Evolutionary conservation across 2,329 filamentous ascomycete species (phyloP), one percentile per base, ranked within the genome.

Genomic region (Neopestalotiopsis sp.): DNA sequence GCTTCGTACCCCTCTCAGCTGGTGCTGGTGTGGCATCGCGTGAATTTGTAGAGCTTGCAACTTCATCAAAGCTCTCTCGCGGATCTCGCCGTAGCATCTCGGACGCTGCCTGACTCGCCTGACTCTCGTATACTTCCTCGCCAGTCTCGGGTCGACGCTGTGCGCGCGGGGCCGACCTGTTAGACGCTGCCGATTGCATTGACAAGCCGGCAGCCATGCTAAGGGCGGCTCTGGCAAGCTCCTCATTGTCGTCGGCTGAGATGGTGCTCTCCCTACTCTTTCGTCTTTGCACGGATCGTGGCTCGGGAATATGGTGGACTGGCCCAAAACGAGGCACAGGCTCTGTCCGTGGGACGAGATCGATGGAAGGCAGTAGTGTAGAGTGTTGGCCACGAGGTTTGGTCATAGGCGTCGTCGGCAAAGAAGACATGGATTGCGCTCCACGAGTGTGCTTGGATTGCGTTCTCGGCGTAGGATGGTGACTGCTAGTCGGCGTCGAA

Each of bases 251-350:
- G 58, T 86, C 86, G 24, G 89, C 91, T 1, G 94, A 96, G 63
- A 96, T 94, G 1, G 94, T 97, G 81, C 93, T 95, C 78, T 97
- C 94, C 69, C 93, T 90, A 78, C 94, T 94, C 79, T 90, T 90
- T 66, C 89, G 88, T 63, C 83, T 83, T 52, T 68, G 82, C 45
- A 78, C 76, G 64, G 77, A 78, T 1, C 85, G 84, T 0, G 84
- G 85, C n/a, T 82, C 83, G 5, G 84, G 82, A 2, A 81, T 76
- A 68, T 82, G 82, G n/a, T 82, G 81, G 63, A 76, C 72, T 69
- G 77, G 78, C 10, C 74, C 69, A 69, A 83, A 82, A 57, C 84
- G 83, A 24, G 85, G 84, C 3, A 82, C 82, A 14, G 88, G 86
- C 80, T 89, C 89, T 71, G 84, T 88, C 75, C 88, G 87, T 6